Percentiles rank a stretch among this genome's conserved stretches.
Conservation (phyloP, 2,329 filamentous ascomycete species). For the Colletotrichum lindemuthianum region DNA sequence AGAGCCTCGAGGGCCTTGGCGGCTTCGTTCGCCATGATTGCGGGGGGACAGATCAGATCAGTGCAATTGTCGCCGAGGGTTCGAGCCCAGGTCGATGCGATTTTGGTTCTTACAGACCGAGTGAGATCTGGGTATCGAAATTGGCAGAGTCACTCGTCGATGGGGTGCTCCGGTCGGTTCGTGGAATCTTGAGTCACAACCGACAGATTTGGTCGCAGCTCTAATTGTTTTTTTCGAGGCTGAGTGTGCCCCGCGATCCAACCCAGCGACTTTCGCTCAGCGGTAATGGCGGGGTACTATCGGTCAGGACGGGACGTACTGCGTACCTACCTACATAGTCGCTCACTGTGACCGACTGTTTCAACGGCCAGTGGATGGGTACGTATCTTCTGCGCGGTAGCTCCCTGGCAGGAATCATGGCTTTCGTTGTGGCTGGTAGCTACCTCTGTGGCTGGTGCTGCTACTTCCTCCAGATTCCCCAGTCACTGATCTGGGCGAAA, state of each 20-base stretch:
- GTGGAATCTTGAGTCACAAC: constrained; percentile 34
- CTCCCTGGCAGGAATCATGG: neutral
- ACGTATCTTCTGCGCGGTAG: constrained; percentile 8
- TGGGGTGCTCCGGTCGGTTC: constrained; percentile 22
- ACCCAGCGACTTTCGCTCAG: constrained; percentile 17
- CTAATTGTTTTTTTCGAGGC: constrained; percentile 36
- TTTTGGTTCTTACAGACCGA: constrained; percentile 11
- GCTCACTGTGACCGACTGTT: constrained; percentile 7
- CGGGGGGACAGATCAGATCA: constrained; percentile 11
- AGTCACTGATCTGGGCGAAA: constrained; percentile 2
- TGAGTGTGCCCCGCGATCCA: constrained; percentile 37
- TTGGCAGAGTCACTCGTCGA: constrained; percentile 7
- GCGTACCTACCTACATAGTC: constrained; percentile 4
- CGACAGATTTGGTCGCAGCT: constrained; percentile 33
- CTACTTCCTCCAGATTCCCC: constrained; percentile 4
- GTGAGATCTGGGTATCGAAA: neutral
- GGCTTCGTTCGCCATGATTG: constrained; percentile 57
- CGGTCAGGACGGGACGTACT: neutral
- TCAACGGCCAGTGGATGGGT: neutral
- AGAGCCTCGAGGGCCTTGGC: constrained; percentile 62
- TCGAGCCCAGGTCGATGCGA: constrained; percentile 14
- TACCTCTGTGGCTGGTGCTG: neutral
- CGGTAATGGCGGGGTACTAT: constrained; percentile 35
- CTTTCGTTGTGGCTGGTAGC: neutral
- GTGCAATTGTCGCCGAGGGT: constrained; percentile 9